A percentile compares a stretch with the other conserved stretches of the same genome.
Conservation (phyloP, 2,329 filamentous ascomycete genomes). For the Aspergillus proliferans region DNA sequence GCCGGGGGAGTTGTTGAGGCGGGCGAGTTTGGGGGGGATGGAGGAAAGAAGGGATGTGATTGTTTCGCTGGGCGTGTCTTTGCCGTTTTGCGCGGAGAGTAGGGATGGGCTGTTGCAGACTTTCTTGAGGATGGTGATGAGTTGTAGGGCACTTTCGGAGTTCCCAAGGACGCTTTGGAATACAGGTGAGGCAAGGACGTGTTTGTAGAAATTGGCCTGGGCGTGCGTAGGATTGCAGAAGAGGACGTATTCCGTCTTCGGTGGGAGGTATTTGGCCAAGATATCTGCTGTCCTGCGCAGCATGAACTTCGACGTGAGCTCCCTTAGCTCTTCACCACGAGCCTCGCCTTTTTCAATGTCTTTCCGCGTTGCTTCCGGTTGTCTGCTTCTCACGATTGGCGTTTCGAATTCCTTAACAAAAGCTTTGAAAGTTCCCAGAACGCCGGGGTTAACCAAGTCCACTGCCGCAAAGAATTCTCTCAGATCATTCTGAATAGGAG, state of each 20-base stretch:
- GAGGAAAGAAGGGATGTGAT: constrained; percentile 45
- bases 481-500: constrained; percentile 63
- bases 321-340: constrained; percentile 55
- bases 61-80: constrained; percentile 44
- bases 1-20: constrained; percentile 48
- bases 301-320: constrained; percentile 58
- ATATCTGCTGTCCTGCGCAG: constrained; percentile 61
- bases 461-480: constrained; percentile 63
- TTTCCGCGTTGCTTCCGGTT: constrained; percentile 55
- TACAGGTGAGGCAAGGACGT: constrained; percentile 58
- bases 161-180: constrained; percentile 59
- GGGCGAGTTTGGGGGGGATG: constrained; percentile 51
- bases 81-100: constrained; percentile 46
- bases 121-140: constrained; percentile 68
- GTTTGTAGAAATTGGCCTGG: constrained; percentile 57
- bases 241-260: constrained; percentile 62
- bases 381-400: constrained; percentile 58
- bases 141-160: constrained; percentile 57
- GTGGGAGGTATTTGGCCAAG: constrained; percentile 59
- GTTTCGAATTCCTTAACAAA: constrained; percentile 61
- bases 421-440: constrained; percentile 55
- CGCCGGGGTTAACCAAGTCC: constrained; percentile 62
- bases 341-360: constrained; percentile 60
- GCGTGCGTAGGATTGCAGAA: constrained; percentile 58
- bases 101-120: constrained; percentile 65